phyloP scores from a whole-genome alignment of 495 filamentous ascomycete species.

The Jackrogersella multiformis region DNA sequence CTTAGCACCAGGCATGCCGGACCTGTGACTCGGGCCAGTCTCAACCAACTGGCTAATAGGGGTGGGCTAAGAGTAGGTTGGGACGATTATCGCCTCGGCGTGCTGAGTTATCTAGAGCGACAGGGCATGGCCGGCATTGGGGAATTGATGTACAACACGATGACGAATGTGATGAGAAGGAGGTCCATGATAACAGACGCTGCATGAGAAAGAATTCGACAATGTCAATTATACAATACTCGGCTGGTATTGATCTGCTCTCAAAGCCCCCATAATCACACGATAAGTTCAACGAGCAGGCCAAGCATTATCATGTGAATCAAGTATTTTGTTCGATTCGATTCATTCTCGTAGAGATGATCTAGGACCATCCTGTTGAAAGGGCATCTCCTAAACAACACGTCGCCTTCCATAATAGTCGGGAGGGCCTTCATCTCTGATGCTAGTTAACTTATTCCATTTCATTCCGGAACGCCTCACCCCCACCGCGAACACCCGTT shows the following conservation, averaged over 20 bases:
- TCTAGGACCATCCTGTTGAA: constrained; percentile 46
- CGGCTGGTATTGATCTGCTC: background rate
- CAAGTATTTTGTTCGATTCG: background rate
- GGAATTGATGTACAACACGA: constrained; percentile 82
- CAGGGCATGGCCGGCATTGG: constrained; percentile 72
- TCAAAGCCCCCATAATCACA: background rate
- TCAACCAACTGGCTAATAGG: constrained; percentile 69
- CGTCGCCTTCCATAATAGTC: background rate
- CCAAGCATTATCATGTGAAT: background rate
- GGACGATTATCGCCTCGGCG: constrained; percentile 78
- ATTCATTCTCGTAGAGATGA: constrained; percentile 1
- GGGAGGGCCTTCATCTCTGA: background rate
- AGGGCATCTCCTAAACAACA: constrained; percentile 41
- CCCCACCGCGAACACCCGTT: constrained; percentile 6
- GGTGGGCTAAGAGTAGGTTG: constrained; percentile 75
- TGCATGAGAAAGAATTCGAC: background rate
- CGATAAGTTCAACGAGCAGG: background rate
- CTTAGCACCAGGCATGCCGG: constrained; percentile 69
- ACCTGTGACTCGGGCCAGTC: constrained; percentile 75
- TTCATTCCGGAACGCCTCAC: constrained; percentile 30
- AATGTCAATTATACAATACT: background rate
- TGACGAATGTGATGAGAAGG: constrained; percentile 72
- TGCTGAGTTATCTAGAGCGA: constrained; percentile 73
- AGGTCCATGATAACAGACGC: constrained; percentile 34
- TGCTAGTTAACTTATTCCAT: constrained; percentile 14